A percentile compares a stretch with the other conserved stretches of the same genome.
Evolutionary conservation across 2,329 filamentous ascomycete genomes (phyloP).

Genomic region (Xylariaceae sp.): DNA sequence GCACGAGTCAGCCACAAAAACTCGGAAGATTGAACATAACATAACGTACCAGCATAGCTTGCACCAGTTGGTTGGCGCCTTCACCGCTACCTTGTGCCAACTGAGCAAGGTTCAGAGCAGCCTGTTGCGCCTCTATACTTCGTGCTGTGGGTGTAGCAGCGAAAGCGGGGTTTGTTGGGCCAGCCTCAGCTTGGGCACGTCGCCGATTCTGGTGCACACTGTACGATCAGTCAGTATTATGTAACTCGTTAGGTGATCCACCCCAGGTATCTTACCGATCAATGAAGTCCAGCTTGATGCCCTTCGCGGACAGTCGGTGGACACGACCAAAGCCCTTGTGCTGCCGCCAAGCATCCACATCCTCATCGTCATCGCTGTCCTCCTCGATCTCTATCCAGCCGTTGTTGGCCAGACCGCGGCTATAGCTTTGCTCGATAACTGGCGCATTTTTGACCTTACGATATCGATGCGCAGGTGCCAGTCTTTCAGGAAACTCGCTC

Average conservation of each 20-base stretch:
- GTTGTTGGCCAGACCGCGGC: slow-evolving; percentile 70
- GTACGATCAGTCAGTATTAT: slow-evolving; percentile 18
- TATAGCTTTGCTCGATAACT: slow-evolving; percentile 54
- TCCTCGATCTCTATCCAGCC: slow-evolving; percentile 71
- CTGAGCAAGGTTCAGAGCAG: slow-evolving; percentile 65
- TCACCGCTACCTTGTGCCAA: slow-evolving; percentile 54
- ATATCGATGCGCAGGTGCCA: slow-evolving; percentile 63
- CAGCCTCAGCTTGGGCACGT: slow-evolving; percentile 18
- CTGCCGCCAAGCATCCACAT: slow-evolving; percentile 57
- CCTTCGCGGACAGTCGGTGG: slow-evolving; percentile 65
- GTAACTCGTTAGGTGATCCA: not conserved
- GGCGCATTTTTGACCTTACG: slow-evolving; percentile 61
- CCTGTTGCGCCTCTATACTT: slow-evolving; percentile 65
- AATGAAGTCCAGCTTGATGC: slow-evolving; percentile 74
- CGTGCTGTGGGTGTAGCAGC: slow-evolving; percentile 43
- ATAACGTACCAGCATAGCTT: slow-evolving; percentile 64
- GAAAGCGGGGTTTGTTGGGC: slow-evolving; percentile 25
- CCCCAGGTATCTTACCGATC: slow-evolving; percentile 51
- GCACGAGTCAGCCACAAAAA: slow-evolving; percentile 9
- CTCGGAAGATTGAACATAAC: not conserved
- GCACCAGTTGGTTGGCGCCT: slow-evolving; percentile 56
- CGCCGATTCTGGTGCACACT: slow-evolving; percentile 38
- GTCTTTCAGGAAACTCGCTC: slow-evolving; percentile 54
- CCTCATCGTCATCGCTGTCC: slow-evolving; percentile 56
- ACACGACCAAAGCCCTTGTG: slow-evolving; percentile 64